Base-by-base conservation (phyloP, 805 yeast genomes). In the Candida adriatica region DNA sequence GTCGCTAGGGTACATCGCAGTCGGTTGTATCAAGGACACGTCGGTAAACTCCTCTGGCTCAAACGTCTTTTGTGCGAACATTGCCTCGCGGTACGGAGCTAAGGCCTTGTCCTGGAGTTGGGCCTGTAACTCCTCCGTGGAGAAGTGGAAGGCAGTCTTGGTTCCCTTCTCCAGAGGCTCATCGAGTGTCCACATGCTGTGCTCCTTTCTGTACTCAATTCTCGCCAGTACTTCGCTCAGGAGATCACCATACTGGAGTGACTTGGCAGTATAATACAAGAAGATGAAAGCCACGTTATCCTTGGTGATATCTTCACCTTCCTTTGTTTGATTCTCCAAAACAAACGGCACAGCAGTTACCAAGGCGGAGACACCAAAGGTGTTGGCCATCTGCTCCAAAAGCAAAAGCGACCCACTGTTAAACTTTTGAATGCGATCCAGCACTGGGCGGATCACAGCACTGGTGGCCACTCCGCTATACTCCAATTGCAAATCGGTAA, bases 361-460 rank as follows among this genome's bases (percentile, higher is more conserved):
- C 15, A 68, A 43, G 16, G 69, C 62, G 42, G 71, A 72, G 29
- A 70, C 50, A 2, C 78, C 79, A 32, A 62, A 62, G 17, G 55
- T 55, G 8, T 45, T 34, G 14, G 55, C 34, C 18, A 64, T 35
- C 7, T 43, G 24, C 4, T 46, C 42, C 17, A 46, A 21, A 23
- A 41, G 25, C 13, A 43, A 24, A n/a, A 38, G 16, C 4, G 36
- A 13, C 31, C 35, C 8, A 30, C 28, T 8, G 34, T 24, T 4
- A 43, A 11, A 25, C 4, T 26, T 23, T 21, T 48, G 50, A 20
- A 49, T 15, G 11, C 40, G 37, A 30, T 51, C 56, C 26, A 33
- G 45, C 14, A 51, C 32, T 13, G 37, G 28, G 29, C 48, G 49
- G 11, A 19, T 19, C 11, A 19, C 22, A 6, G 44, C 42, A 29